Evolutionary conservation across 2,329 filamentous ascomycete genomes (phyloP).

Genomic region (Fusarium sp.): DNA sequence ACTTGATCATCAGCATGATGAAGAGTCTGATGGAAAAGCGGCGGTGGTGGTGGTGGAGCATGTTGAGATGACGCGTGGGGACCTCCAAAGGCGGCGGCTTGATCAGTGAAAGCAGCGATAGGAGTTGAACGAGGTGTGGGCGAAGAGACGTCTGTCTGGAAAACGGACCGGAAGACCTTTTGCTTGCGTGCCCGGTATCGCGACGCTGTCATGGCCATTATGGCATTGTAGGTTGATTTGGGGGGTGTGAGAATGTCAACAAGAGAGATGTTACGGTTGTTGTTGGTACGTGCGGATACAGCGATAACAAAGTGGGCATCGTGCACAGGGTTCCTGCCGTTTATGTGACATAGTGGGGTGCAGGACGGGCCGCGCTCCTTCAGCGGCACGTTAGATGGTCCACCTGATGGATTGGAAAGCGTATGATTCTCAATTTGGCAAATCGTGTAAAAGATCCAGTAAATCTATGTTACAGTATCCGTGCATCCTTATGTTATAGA

Average conservation of each 20-base stretch:
- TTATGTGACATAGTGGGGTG: slow-evolving; percentile 17
- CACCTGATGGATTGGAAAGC: slow-evolving; percentile 5
- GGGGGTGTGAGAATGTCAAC: slow-evolving; percentile 42
- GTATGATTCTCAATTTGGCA: slow-evolving; percentile 20
- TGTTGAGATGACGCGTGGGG: slow-evolving; percentile 50
- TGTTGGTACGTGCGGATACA: slow-evolving; percentile 38
- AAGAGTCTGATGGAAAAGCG: slow-evolving; percentile 42
- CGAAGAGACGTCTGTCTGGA: slow-evolving; percentile 66
- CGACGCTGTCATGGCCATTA: slow-evolving; percentile 56
- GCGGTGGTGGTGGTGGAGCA: slow-evolving; percentile 42
- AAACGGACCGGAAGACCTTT: slow-evolving; percentile 70
- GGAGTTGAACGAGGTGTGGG: slow-evolving; percentile 60
- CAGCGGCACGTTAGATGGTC: slow-evolving; percentile 11
- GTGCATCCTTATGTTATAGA: slow-evolving; percentile 9
- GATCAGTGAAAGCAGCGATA: slow-evolving; percentile 56
- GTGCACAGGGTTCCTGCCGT: slow-evolving; percentile 23
- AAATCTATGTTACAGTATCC: background rate
- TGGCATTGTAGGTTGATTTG: slow-evolving; percentile 38
- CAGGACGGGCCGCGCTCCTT: slow-evolving; percentile 34
- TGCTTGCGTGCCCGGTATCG: slow-evolving; percentile 64
- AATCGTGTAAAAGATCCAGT: slow-evolving; percentile 8
- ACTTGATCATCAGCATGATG: slow-evolving; percentile 64
- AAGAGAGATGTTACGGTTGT: slow-evolving; percentile 33
- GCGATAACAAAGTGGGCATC: background rate
- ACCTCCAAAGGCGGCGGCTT: slow-evolving; percentile 64